Evolutionary conservation across 257 asterid species (phyloP).

Genomic region (Nicotiana tabacum): DNA sequence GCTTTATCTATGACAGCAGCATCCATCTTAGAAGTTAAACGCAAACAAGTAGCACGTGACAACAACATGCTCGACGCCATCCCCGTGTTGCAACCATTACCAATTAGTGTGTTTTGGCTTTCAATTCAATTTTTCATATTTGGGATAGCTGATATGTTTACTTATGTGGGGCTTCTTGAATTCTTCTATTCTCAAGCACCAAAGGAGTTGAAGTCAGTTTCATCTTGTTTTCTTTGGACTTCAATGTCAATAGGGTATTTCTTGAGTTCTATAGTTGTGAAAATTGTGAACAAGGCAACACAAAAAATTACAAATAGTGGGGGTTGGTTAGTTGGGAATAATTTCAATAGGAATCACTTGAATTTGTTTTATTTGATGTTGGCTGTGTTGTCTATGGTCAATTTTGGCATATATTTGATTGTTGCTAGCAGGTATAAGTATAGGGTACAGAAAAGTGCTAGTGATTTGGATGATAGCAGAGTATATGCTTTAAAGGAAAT

Average conservation of each 20-base stretch:
- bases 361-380: slow-evolving; percentile 64
- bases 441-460: slow-evolving; percentile 27
- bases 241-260: slow-evolving; percentile 72
- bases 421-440: slow-evolving; percentile 63
- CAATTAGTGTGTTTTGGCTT: slow-evolving; percentile 74
- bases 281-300: slow-evolving; percentile 54
- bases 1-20: slow-evolving; percentile 66
- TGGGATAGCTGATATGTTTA: slow-evolving; percentile 81
- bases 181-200: slow-evolving; percentile 74
- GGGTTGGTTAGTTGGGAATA: slow-evolving; percentile 75
- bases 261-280: slow-evolving; percentile 59
- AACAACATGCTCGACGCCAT: slow-evolving; percentile 52
- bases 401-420: slow-evolving; percentile 48
- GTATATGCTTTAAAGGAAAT: slow-evolving; percentile 10
- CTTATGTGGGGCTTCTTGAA: slow-evolving; percentile 69
- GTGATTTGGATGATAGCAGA: neutral
- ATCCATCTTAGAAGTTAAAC: slow-evolving; percentile 52
- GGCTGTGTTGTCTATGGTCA: slow-evolving; percentile 35
- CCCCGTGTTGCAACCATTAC: slow-evolving; percentile 50
- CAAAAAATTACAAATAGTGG: slow-evolving; percentile 37
- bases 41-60: slow-evolving; percentile 45
- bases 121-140: slow-evolving; percentile 73
- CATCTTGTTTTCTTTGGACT: slow-evolving; percentile 70
- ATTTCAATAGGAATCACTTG: slow-evolving; percentile 57
- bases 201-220: slow-evolving; percentile 49